Evolutionary conservation across 805 yeast species (phyloP).

Genomic region (Yarrowia porcina): DNA sequence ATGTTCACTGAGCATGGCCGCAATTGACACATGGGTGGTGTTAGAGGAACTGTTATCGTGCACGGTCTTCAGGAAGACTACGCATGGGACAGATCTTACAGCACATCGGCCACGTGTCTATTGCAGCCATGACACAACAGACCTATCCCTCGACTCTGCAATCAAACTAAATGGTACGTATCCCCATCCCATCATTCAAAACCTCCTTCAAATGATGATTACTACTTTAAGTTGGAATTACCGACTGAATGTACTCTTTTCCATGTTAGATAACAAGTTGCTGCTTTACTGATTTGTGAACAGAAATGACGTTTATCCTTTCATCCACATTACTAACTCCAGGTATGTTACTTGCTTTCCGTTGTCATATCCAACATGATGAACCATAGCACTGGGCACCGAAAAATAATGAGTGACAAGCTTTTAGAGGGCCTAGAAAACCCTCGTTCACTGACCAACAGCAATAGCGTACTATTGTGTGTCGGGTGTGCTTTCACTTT

Average conservation of each 20-base stretch:
- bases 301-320: neutral
- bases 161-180: conserved; percentile 23
- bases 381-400: conserved; percentile 99
- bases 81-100: neutral
- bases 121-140: no score
- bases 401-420: conserved; percentile 88
- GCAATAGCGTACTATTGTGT: neutral
- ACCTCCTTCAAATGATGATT: conserved; percentile 36
- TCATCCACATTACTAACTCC: conserved; percentile 12
- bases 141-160: neutral
- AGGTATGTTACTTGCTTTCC: conserved; percentile 28
- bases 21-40: neutral
- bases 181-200: neutral
- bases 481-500: neutral
- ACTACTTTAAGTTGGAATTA: conserved; percentile 98
- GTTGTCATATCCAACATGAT: conserved; percentile 47
- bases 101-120: neutral
- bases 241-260: conserved; percentile 71
- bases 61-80: neutral
- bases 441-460: conserved; percentile 75
- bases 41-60: neutral
- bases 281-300: conserved; percentile 40
- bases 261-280: conserved; percentile 70
- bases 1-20: no score
- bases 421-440: conserved; percentile 97